Conservation (phyloP, 2,329 filamentous ascomycete species). For the Trichoderma pleuroti region DNA sequence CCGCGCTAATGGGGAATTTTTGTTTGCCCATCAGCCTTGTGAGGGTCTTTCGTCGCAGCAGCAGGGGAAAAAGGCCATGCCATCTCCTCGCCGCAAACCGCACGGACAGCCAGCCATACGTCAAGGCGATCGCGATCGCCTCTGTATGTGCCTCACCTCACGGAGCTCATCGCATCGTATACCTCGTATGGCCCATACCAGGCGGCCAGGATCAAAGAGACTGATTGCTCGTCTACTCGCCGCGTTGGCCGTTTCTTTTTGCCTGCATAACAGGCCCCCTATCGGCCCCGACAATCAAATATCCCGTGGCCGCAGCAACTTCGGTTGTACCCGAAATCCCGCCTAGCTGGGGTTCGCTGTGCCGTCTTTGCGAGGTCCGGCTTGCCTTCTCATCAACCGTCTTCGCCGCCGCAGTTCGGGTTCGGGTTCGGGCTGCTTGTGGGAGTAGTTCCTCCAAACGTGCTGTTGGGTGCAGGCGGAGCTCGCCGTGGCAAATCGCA, state of each 20-base stretch:
- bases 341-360: constrained; percentile 7
- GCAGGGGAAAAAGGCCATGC: not conserved
- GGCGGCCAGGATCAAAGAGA: not conserved
- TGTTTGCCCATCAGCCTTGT: constrained; percentile 11
- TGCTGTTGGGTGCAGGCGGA: not conserved
- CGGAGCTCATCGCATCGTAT: not conserved
- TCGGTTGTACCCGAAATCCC: constrained; percentile 13
- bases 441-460: not conserved
- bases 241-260: not conserved
- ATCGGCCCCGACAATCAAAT: not conserved
- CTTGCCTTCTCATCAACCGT: not conserved
- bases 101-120: not conserved
- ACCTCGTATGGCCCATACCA: not conserved
- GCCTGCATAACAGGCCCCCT: not conserved
- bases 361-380: not conserved
- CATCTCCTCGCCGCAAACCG: constrained; percentile 1
- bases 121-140: constrained; percentile 1
- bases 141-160: not conserved
- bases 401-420: not conserved
- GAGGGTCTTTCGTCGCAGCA: not conserved
- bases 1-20: constrained; percentile 13
- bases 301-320: not conserved
- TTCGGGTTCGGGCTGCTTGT: not conserved
- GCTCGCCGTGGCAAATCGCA: constrained; percentile 11
- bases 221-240: not conserved